These are phyloP conservation scores for Dioscorea alata DNA, from an alignment of 106 monocot species.

Conservation along the genomic window DNA sequence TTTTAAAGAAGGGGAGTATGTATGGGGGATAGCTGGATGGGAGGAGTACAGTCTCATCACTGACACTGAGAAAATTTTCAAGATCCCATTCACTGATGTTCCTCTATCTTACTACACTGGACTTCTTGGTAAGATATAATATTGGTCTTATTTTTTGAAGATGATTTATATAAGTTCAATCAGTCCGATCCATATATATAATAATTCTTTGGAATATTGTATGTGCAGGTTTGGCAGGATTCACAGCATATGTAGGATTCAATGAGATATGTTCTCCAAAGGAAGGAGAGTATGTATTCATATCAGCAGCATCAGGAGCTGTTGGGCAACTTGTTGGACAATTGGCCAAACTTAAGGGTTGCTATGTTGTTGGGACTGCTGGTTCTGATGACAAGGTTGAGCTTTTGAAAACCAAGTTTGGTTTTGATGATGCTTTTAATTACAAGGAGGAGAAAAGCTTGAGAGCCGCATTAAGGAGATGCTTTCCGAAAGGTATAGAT, in stretches of 20 bases:
- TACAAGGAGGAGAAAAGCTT: slow-evolving; percentile 35
- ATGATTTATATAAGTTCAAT: too few species aligned
- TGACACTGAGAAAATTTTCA: neutral
- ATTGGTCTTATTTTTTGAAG: too few species aligned
- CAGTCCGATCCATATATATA: neutral
- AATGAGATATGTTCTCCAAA: slow-evolving; percentile 8
- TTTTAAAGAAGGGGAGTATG: slow-evolving; percentile 9
- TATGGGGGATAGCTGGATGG: slow-evolving; percentile 13
- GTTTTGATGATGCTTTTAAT: slow-evolving; percentile 44
- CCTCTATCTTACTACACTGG: slow-evolving; percentile 12
- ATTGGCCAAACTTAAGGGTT: slow-evolving; percentile 22
- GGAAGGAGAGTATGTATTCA: slow-evolving; percentile 7
- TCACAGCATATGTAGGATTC: slow-evolving; percentile 13
- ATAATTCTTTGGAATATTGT: too few species aligned
- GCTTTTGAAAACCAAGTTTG: slow-evolving; percentile 29
- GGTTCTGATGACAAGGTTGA: slow-evolving; percentile 47
- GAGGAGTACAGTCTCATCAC: slow-evolving; percentile 14
- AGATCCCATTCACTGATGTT: slow-evolving; percentile 11
- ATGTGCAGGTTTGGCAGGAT: too few species aligned
- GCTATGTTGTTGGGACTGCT: slow-evolving; percentile 16
- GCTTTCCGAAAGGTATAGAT: slow-evolving; percentile 46
- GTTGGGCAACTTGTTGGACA: slow-evolving; percentile 43
- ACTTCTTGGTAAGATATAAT: slow-evolving; percentile 1
- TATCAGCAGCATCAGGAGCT: slow-evolving; percentile 15
- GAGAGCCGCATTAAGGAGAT: slow-evolving; percentile 25